Conservation (phyloP, 768 basidiomycete species). For the Leucogyrophana mollusca region DNA sequence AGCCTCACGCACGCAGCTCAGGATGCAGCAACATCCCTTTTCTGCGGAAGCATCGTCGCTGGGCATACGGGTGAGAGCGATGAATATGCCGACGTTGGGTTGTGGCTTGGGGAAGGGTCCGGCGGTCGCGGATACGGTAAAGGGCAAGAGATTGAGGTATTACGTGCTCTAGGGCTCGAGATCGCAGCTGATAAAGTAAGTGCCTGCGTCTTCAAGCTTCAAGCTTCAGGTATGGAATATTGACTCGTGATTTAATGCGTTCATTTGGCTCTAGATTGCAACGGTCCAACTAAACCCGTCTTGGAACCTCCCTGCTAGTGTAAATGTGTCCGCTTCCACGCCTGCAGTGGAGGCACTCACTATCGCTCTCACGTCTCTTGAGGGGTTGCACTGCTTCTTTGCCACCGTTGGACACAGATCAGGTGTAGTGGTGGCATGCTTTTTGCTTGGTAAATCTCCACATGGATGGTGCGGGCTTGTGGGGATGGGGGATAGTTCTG, state of each 20-base stretch:
- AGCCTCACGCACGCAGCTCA: constrained; percentile 39
- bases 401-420: constrained; percentile 12
- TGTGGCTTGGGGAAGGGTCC: constrained; percentile 50
- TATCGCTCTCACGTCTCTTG: constrained; percentile 6
- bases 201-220: constrained; percentile 7
- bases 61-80: constrained; percentile 57
- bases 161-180: constrained; percentile 32
- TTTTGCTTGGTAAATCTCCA: constrained; percentile 35
- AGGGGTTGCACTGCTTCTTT: constrained; percentile 12
- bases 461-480: constrained; percentile 20
- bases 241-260: constrained; percentile 8
- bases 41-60: constrained; percentile 52
- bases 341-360: not conserved
- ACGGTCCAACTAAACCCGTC: constrained; percentile 10
- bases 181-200: constrained; percentile 18
- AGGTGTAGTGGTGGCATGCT: constrained; percentile 29
- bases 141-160: constrained; percentile 27
- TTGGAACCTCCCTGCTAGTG: constrained; percentile 14
- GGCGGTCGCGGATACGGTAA: constrained; percentile 29
- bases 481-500: constrained; percentile 10
- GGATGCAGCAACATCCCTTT: constrained; percentile 35
- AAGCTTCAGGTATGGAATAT: too few species aligned
- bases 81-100: constrained; percentile 50
- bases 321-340: constrained; percentile 3
- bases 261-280: constrained; percentile 14